Conservation (phyloP, 2,329 filamentous ascomycete species). For the Pseudogymnoascus sp. region DNA sequence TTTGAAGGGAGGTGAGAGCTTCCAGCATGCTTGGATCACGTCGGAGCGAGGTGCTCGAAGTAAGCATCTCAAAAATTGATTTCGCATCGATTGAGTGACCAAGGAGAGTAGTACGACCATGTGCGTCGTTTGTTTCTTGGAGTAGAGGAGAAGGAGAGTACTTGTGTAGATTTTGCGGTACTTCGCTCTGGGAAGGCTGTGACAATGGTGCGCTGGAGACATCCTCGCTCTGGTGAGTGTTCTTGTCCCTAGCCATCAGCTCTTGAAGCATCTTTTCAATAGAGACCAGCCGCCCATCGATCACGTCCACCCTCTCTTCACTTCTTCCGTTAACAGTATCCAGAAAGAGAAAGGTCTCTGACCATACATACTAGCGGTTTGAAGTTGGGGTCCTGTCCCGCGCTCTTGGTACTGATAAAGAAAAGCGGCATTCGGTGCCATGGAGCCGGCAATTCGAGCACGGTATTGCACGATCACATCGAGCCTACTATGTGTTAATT, state of each 20-base stretch:
- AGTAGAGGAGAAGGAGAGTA: background rate
- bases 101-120: slow-evolving; percentile 14
- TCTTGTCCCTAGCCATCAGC: background rate
- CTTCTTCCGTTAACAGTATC: background rate
- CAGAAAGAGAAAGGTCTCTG: background rate
- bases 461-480: background rate
- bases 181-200: background rate
- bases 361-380: background rate
- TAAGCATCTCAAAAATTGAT: slow-evolving; percentile 14
- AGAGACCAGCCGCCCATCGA: background rate
- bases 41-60: slow-evolving; percentile 9
- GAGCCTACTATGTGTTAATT: background rate
- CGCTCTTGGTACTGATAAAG: background rate
- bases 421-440: background rate
- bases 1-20: background rate
- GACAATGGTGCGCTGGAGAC: background rate
- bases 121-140: background rate
- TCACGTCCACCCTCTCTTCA: background rate
- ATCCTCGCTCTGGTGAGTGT: background rate
- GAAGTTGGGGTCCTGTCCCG: background rate
- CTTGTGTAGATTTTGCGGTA: background rate
- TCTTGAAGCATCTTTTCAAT: background rate
- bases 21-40: background rate
- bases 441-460: background rate
- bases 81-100: slow-evolving; percentile 15